These are phyloP conservation scores for Spergularia marina DNA, from an alignment of 148 eudicot species.

Conservation along the genomic window DNA sequence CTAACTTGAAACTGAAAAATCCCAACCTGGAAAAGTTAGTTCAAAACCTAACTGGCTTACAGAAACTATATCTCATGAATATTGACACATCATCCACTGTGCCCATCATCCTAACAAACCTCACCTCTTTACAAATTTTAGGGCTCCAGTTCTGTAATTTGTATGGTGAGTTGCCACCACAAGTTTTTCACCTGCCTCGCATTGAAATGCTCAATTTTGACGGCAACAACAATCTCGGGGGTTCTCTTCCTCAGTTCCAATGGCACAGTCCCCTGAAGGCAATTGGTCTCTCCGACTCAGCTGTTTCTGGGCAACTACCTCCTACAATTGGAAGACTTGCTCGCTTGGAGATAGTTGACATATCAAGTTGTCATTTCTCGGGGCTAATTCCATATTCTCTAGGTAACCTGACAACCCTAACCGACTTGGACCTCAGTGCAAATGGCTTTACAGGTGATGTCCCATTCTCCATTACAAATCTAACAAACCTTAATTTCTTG, in stretches of 20 bases:
- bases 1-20: conserved; percentile 20
- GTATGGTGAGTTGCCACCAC: conserved; percentile 24
- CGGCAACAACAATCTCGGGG: conserved; percentile 18
- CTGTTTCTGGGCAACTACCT: conserved; percentile 30
- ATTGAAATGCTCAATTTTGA: conserved; percentile 24
- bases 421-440: not conserved
- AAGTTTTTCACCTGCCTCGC: conserved; percentile 32
- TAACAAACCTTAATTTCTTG: conserved; percentile 8
- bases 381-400: conserved; percentile 23
- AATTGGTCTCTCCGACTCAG: not conserved
- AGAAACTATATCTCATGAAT: conserved; percentile 1
- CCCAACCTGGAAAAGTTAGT: conserved; percentile 18
- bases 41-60: conserved; percentile 26
- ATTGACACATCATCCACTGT: conserved; percentile 29
- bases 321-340: conserved; percentile 30
- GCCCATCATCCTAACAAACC: conserved; percentile 19
- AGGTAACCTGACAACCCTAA: conserved; percentile 28
- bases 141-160: conserved; percentile 13
- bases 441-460: conserved; percentile 19
- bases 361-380: conserved; percentile 10
- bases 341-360: conserved; percentile 7
- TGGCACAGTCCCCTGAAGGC: not conserved
- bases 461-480: conserved; percentile 18
- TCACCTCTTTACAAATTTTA: conserved; percentile 20
- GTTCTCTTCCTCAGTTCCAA: conserved; percentile 33